A percentile compares a stretch with the other conserved stretches of the same genome.
Evolutionary conservation across 179 eudicot genomes (phyloP).

Genomic region (Beta corolliflora): DNA sequence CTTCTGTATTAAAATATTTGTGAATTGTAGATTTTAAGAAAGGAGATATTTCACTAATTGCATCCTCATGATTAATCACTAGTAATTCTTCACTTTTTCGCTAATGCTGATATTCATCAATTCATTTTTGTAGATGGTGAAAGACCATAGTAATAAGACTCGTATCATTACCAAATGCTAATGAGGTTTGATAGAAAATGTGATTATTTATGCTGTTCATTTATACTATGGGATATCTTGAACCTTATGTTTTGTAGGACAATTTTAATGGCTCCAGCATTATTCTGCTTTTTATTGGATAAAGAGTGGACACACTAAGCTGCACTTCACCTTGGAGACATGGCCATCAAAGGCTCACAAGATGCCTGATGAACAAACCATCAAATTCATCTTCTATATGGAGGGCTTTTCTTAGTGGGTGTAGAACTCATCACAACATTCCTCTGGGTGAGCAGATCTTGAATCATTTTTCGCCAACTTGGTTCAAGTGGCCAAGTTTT

Average conservation of each 20-base stretch:
- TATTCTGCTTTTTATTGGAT: no score
- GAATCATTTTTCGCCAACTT: slow-evolving; percentile 44
- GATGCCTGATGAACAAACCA: no score
- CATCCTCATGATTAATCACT: background rate
- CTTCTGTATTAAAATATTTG: background rate
- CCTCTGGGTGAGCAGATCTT: slow-evolving; percentile 51
- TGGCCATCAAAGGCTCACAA: no score
- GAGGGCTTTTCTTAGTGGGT: slow-evolving; percentile 85
- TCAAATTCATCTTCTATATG: slow-evolving; percentile 39
- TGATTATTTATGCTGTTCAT: no score
- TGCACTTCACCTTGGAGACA: no score
- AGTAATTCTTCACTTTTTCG: background rate
- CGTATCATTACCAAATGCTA: no score
- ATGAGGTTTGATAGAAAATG: no score
- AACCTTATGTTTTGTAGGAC: no score
- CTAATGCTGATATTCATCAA: background rate
- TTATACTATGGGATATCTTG: no score
- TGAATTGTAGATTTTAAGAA: background rate
- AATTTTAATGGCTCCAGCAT: no score
- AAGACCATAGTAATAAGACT: background rate
- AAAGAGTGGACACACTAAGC: no score
- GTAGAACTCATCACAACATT: slow-evolving; percentile 63
- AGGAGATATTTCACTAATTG: background rate
- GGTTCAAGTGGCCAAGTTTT: slow-evolving; percentile 47
- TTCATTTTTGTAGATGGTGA: background rate